phyloP scores from a whole-genome alignment of 2,329 filamentous ascomycete genomes.

The Chaetomium strumarium region DNA sequence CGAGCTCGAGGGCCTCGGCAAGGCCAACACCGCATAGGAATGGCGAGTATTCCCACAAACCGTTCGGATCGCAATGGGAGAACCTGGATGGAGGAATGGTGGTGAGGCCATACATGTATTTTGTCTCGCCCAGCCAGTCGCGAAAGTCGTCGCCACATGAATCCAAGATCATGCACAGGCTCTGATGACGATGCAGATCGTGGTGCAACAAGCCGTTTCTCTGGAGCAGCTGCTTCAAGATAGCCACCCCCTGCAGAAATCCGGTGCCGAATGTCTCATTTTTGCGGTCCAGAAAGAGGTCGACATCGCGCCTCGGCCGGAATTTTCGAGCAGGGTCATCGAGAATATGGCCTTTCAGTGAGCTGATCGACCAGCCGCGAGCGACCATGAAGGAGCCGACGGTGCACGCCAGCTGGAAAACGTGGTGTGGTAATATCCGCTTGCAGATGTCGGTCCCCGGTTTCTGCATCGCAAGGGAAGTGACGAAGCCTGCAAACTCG shows the following conservation, averaged over 20 bases:
- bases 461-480: constrained; percentile 41
- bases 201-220: not conserved
- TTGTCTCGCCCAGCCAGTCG: constrained; percentile 35
- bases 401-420: constrained; percentile 47
- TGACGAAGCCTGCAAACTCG: constrained; percentile 41
- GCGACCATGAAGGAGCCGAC: constrained; percentile 42
- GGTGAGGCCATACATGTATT: constrained; percentile 31
- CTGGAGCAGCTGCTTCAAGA: constrained; percentile 23
- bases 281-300: constrained; percentile 38
- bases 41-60: constrained; percentile 44
- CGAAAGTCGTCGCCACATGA: constrained; percentile 29
- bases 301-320: constrained; percentile 35
- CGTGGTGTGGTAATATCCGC: constrained; percentile 40
- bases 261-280: constrained; percentile 27
- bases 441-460: constrained; percentile 32
- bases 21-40: constrained; percentile 43
- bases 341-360: constrained; percentile 33
- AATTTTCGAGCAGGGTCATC: constrained; percentile 32
- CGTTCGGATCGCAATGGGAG: constrained; percentile 35
- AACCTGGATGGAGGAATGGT: constrained; percentile 39
- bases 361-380: constrained; percentile 37
- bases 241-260: constrained; percentile 27
- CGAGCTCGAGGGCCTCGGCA: constrained; percentile 37
- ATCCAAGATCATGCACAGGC: constrained; percentile 13
- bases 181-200: not conserved